Percentiles rank a stretch among this genome's conserved stretches.
Evolutionary conservation across 2,329 filamentous ascomycete genomes (phyloP).

Genomic region (Diaporthe amygdali): DNA sequence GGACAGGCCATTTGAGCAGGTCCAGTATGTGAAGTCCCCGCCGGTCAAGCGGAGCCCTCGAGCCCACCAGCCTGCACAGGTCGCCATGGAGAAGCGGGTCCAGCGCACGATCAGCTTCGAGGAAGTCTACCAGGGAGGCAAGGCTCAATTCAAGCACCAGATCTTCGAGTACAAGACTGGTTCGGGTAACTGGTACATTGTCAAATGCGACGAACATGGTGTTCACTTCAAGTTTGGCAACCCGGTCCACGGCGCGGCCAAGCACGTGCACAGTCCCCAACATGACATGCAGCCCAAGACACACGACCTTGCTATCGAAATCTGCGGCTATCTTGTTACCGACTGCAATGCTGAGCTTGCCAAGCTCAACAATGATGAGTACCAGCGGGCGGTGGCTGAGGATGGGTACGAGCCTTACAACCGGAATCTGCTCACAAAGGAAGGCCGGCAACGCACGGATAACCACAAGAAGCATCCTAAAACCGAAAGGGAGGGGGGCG

Average conservation of each 20-base stretch:
- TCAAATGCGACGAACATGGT: conserved; percentile 44
- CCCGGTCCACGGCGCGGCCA: conserved; percentile 42
- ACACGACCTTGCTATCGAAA: conserved; percentile 34
- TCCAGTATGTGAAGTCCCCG: not conserved
- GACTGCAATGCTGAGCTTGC: conserved; percentile 38
- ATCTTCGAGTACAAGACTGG: conserved; percentile 37
- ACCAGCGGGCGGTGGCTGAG: conserved; percentile 32
- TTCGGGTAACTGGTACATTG: conserved; percentile 40
- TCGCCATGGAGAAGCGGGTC: not conserved
- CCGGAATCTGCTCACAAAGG: conserved; percentile 24
- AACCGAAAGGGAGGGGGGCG: not conserved
- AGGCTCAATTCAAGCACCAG: conserved; percentile 39
- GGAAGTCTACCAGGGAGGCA: conserved; percentile 40
- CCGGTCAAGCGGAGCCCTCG: not conserved
- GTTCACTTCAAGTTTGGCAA: conserved; percentile 40
- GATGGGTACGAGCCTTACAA: conserved; percentile 36
- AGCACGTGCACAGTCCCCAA: conserved; percentile 39
- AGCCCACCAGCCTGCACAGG: not conserved
- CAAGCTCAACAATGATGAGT: conserved; percentile 39
- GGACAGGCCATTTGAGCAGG: not conserved
- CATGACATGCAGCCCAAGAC: conserved; percentile 38
- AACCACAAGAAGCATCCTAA: conserved; percentile 17
- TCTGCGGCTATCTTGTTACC: conserved; percentile 40
- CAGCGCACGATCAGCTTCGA: conserved; percentile 37
- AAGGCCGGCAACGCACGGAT: conserved; percentile 18